Percentiles rank a stretch among this genome's conserved stretches.
These are phyloP conservation scores for Aspergillus sclerotiicarbonarius DNA, from an alignment of 495 filamentous ascomycete species.

Conservation along the genomic window DNA sequence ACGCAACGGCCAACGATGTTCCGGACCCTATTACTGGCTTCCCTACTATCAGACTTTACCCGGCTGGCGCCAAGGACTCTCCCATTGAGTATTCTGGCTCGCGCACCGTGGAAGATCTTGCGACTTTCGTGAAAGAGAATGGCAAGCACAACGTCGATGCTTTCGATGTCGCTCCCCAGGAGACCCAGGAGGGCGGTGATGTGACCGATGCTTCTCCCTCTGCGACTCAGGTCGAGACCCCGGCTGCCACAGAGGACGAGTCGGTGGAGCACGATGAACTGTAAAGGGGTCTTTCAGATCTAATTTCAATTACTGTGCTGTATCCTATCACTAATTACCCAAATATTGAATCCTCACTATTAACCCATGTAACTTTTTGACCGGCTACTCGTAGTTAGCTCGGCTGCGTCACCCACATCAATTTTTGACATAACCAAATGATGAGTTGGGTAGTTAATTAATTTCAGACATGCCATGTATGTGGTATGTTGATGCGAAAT, in stretches of 20 bases:
- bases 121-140: slow-evolving; percentile 91
- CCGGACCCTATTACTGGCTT: slow-evolving; percentile 96
- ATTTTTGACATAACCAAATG: too few relatives aligned
- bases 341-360: neutral
- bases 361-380: too few relatives aligned
- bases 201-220: slow-evolving; percentile 15
- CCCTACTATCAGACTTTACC: slow-evolving; percentile 98
- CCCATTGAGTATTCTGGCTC: slow-evolving; percentile 85
- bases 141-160: slow-evolving; percentile 81
- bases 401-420: too few relatives aligned
- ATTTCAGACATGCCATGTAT: too few relatives aligned
- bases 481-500: too few relatives aligned
- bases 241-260: slow-evolving; percentile 24
- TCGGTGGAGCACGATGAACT: slow-evolving; percentile 43
- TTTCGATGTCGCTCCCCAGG: slow-evolving; percentile 44
- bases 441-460: too few relatives aligned
- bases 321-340: slow-evolving; percentile 9
- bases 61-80: slow-evolving; percentile 80
- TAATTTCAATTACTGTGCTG: slow-evolving; percentile 11
- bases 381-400: too few relatives aligned
- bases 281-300: slow-evolving; percentile 25
- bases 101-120: slow-evolving; percentile 90
- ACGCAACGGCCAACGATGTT: slow-evolving; percentile 94
- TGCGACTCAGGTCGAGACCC: slow-evolving; percentile 24
- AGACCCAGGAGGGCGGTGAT: slow-evolving; percentile 32